Conservation (phyloP, 306 rosid genomes). For the Castanea crenata region DNA sequence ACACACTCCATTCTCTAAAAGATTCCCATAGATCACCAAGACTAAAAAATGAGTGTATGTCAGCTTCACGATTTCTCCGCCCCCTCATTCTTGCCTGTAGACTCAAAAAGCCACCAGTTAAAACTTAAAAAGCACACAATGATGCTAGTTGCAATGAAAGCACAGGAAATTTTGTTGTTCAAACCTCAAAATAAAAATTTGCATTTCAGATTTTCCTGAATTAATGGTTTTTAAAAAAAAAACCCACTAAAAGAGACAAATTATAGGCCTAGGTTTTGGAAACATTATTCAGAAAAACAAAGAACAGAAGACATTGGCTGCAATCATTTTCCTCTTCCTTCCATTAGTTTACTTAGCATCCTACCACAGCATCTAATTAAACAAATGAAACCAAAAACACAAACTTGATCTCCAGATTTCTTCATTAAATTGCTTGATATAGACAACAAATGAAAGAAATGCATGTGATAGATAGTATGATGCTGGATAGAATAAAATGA, state of each 20-base stretch:
- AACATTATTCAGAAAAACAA: background rate
- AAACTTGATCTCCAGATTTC: too few relatives aligned
- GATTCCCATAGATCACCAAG: constrained; percentile 59
- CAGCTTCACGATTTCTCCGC: constrained; percentile 16
- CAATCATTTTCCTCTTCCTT: too few relatives aligned
- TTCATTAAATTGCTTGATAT: too few relatives aligned
- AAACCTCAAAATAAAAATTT: too few relatives aligned
- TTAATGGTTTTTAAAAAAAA: background rate
- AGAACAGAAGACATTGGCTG: too few relatives aligned
- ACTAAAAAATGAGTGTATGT: constrained; percentile 25
- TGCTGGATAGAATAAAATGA: too few relatives aligned
- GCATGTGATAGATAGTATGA: too few relatives aligned
- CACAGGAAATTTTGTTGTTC: background rate
- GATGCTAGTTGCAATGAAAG: background rate
- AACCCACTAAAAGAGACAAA: background rate
- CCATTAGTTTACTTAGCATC: too few relatives aligned
- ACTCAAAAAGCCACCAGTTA: constrained; percentile 25
- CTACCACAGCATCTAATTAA: too few relatives aligned
- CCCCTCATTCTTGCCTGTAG: constrained; percentile 32
- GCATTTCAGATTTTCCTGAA: background rate
- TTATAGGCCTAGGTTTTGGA: background rate
- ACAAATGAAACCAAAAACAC: too few relatives aligned
- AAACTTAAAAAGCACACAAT: constrained; percentile 14
- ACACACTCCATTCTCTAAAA: constrained; percentile 55
- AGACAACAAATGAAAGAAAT: too few relatives aligned